A percentile compares a stretch with the other conserved stretches of the same genome.
These are phyloP conservation scores for Escovopsis weberi DNA, from an alignment of 2,329 filamentous ascomycete species.

Conservation along the genomic window DNA sequence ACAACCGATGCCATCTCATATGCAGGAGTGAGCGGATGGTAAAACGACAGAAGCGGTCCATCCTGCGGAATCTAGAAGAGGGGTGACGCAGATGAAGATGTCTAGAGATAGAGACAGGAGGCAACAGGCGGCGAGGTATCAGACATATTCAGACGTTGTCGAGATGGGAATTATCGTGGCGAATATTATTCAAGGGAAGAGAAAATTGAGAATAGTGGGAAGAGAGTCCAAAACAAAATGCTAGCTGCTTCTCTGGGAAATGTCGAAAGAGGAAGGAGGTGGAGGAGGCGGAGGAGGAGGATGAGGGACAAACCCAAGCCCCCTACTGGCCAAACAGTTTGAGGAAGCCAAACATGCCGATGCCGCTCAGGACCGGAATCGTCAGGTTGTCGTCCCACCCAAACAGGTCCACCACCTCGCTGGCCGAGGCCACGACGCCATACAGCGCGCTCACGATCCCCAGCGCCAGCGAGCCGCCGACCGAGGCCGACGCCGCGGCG, in stretches of 20 bases:
- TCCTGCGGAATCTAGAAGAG: too few relatives aligned
- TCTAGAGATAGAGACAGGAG: too few relatives aligned
- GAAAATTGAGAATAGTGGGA: too few relatives aligned
- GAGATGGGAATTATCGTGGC: not conserved
- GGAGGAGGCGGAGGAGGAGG: not conserved
- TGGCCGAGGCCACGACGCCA: conserved; percentile 75
- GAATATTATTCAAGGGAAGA: too few relatives aligned
- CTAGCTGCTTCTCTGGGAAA: not conserved
- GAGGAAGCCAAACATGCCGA: conserved; percentile 83
- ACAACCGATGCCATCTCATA: too few relatives aligned
- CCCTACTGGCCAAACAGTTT: conserved; percentile 56
- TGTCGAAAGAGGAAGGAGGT: not conserved
- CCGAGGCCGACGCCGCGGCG: conserved; percentile 30
- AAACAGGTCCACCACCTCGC: conserved; percentile 82
- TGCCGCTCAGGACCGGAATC: conserved; percentile 79
- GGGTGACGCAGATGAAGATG: too few relatives aligned
- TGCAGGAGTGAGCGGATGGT: too few relatives aligned
- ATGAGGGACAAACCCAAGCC: not conserved
- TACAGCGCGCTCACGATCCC: conserved; percentile 73
- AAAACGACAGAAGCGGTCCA: too few relatives aligned
- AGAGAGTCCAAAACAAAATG: not conserved
- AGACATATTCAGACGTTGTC: not conserved
- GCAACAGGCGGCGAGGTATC: conserved; percentile 1
- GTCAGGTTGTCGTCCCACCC: conserved; percentile 97
- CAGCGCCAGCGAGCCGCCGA: conserved; percentile 60